Evolutionary conservation across 345 rosid genomes (phyloP).

Genomic region (Citrus unshiu): DNA sequence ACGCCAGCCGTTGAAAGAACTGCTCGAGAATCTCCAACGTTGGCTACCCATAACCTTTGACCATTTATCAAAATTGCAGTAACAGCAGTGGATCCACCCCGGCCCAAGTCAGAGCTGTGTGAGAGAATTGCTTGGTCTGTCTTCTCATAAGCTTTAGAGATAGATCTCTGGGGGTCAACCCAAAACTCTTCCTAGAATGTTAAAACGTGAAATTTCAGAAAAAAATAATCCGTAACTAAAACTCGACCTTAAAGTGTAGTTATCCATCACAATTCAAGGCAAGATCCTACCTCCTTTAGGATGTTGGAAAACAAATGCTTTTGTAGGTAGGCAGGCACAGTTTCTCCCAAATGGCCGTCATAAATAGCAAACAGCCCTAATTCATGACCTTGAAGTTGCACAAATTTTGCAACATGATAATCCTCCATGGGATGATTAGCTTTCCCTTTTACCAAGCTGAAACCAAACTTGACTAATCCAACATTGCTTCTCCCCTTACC

Average conservation of each 20-base stretch:
- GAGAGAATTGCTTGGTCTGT: conserved; percentile 67
- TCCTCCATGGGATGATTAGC: conserved; percentile 81
- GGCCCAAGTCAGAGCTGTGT: conserved; percentile 52
- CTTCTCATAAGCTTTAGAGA: conserved; percentile 60
- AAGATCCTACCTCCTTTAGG: conserved; percentile 51
- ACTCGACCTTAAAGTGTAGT: conserved; percentile 4
- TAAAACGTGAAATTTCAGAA: conserved; percentile 11
- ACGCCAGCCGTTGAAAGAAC: conserved; percentile 55
- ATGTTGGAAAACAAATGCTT: conserved; percentile 63
- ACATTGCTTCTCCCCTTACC: conserved; percentile 58
- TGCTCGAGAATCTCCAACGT: conserved; percentile 69
- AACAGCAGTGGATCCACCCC: conserved; percentile 81
- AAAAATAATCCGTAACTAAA: neutral
- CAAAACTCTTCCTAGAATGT: conserved; percentile 57
- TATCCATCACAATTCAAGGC: conserved; percentile 2
- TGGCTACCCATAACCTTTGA: conserved; percentile 53
- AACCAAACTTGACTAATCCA: conserved; percentile 56
- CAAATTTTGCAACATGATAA: conserved; percentile 68
- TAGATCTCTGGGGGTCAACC: conserved; percentile 55
- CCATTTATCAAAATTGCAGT: conserved; percentile 65
- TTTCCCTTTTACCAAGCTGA: conserved; percentile 59
- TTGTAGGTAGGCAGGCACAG: conserved; percentile 62
- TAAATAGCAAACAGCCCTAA: conserved; percentile 72
- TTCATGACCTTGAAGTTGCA: conserved; percentile 45
- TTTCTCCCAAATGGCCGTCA: conserved; percentile 75